Evolutionary conservation across 2,329 filamentous ascomycete species (phyloP).

Genomic region (Tolypocladium pustulatum): DNA sequence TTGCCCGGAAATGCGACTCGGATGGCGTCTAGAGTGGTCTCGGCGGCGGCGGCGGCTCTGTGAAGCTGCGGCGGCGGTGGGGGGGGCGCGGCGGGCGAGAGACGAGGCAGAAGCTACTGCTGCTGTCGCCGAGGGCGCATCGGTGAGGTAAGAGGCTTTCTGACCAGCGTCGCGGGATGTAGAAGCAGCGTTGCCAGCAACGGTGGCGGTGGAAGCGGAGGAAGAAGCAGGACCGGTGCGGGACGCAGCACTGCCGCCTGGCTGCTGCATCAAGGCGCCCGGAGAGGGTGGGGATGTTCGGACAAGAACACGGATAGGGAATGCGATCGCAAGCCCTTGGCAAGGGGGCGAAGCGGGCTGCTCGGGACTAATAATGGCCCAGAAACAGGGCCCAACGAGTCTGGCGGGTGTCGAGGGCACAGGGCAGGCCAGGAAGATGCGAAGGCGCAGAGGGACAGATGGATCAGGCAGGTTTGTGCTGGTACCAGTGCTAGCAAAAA

Average conservation of each 20-base stretch:
- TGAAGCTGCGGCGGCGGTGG: too few species aligned
- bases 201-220: conserved; percentile 1
- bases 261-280: conserved; percentile 22
- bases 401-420: not conserved
- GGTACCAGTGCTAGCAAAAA: not conserved
- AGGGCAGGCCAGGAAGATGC: not conserved
- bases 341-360: not conserved
- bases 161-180: not conserved
- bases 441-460: not conserved
- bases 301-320: not conserved
- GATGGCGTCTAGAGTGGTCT: conserved; percentile 5
- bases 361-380: not conserved
- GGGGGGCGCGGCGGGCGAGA: too few species aligned
- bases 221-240: conserved; percentile 7
- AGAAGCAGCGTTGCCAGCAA: not conserved
- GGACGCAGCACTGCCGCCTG: conserved; percentile 5
- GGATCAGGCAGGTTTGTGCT: not conserved
- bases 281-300: conserved; percentile 4
- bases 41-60: not conserved
- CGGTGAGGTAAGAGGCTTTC: not conserved
- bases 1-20: conserved; percentile 2
- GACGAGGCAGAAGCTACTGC: not conserved
- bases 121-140: not conserved
- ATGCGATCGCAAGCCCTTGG: not conserved
- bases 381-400: too few species aligned